Evolutionary conservation across 768 basidiomycete genomes (phyloP), one percentile per base, ranked within the genome.

Genomic region (Lentinus tigrinus): DNA sequence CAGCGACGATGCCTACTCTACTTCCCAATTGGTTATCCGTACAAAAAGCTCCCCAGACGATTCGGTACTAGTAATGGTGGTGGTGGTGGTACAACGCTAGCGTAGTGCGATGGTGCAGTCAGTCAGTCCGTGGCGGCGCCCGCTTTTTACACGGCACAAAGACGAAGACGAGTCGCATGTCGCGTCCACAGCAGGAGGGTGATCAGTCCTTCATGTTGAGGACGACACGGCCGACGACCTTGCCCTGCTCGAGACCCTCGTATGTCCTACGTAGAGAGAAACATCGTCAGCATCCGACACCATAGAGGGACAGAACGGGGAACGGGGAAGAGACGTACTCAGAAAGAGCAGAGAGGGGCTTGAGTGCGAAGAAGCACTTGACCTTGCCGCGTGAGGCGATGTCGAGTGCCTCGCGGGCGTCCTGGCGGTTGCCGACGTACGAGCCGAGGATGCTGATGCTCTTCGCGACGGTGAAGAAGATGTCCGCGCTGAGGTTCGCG

Each of bases 331-430:
- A 14, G n/a, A 77, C 84, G 61, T 57, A 85, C 81, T 77, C 70
- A 36, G 76, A 70, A 42, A 91, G 78, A 3, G 84, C 80, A 0
- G 72, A 64, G 36, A 92, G 73, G 0, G 75, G 75, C 69, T 74
- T 79, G 48, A 74, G 48, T 40, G 62, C 69, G 62, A 77, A 88
- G 63, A 76, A 76, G 57, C 84, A 84, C 68, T 84, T 88, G 53
- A 93, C 88, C 52, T 82, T 81, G 14, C 90, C 91, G 34, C 75
- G 68, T 0, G 85, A 80, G 1, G 91, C 93, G 47, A 95, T 85
- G 2, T 84, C 81, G 43, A 95, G 73, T 0, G 94, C 89, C 71
- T 96, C 93, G 10, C 81, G 70, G 3, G 92, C 85, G 67, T 95
- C 94, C 71, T 93, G 91, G 38, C 89, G 83, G 72, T 92, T 93